Evolutionary conservation across 2,329 filamentous ascomycete species (phyloP).

Genomic region (Apiospora saccharicola): DNA sequence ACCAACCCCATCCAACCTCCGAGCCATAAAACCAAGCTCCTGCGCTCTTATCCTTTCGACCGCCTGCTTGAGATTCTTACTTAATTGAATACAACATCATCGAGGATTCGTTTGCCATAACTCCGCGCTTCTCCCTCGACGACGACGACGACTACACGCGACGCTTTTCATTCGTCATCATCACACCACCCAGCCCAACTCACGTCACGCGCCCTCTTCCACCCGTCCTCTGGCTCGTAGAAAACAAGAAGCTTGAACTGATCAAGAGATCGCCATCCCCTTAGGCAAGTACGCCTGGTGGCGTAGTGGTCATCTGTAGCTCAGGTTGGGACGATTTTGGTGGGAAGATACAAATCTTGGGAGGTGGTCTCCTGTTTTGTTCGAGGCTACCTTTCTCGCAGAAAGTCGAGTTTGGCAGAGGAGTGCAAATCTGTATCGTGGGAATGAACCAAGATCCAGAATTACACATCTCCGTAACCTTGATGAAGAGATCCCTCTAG

Average conservation of each 20-base stretch:
- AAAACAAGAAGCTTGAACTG: neutral
- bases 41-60: neutral
- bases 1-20: constrained; percentile 19
- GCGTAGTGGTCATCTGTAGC: constrained; percentile 26
- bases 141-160: neutral
- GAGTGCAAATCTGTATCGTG: constrained; percentile 25
- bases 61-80: neutral
- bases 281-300: constrained; percentile 26
- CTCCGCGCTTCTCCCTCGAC: neutral
- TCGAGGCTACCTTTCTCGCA: constrained; percentile 18
- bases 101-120: neutral
- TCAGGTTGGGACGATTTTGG: constrained; percentile 20
- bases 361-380: constrained; percentile 7
- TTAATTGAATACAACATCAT: neutral
- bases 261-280: constrained; percentile 17
- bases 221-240: constrained; percentile 17
- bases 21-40: neutral
- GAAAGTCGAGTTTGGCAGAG: constrained; percentile 15
- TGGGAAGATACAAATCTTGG: constrained; percentile 6
- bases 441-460: constrained; percentile 27
- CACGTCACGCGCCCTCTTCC: constrained; percentile 19
- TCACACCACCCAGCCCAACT: constrained; percentile 19
- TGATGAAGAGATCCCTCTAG: constrained; percentile 28
- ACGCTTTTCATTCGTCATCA: constrained; percentile 3
- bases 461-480: constrained; percentile 29